Conservation (phyloP, 1,284 basidiomycete species). For the Ceratobasidium sp. region DNA sequence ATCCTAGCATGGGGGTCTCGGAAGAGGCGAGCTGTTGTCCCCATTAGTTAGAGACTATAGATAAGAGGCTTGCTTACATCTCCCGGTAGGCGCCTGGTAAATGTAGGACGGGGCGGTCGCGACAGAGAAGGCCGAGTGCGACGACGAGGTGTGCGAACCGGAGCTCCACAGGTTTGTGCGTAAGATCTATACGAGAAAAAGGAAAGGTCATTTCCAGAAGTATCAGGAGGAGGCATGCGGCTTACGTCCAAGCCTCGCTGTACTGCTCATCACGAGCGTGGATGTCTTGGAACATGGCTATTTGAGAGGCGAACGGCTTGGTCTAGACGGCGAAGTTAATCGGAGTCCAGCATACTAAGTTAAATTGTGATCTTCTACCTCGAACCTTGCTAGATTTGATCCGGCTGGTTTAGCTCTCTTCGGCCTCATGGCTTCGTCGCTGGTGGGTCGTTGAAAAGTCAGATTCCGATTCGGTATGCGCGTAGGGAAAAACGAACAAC, state of each 20-base stretch:
- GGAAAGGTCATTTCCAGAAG: background rate
- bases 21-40: slow-evolving; percentile 2
- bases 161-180: background rate
- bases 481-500: background rate
- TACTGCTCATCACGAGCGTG: slow-evolving; percentile 19
- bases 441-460: background rate
- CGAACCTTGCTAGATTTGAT: background rate
- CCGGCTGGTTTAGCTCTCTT: too few relatives aligned
- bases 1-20: slow-evolving; percentile 27
- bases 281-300: slow-evolving; percentile 20
- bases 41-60: background rate
- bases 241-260: slow-evolving; percentile 27
- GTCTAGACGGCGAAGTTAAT: background rate
- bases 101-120: slow-evolving; percentile 22
- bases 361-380: background rate
- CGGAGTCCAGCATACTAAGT: background rate
- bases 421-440: background rate
- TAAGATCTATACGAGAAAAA: background rate
- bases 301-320: slow-evolving; percentile 7
- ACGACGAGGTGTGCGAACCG: slow-evolving; percentile 5
- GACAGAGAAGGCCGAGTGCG: slow-evolving; percentile 8
- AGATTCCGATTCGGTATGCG: background rate
- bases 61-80: background rate
- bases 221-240: too few relatives aligned
- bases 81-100: slow-evolving; percentile 1